phyloP scores from a whole-genome alignment of 208 protist species.

The Crithidia fasciculata region DNA sequence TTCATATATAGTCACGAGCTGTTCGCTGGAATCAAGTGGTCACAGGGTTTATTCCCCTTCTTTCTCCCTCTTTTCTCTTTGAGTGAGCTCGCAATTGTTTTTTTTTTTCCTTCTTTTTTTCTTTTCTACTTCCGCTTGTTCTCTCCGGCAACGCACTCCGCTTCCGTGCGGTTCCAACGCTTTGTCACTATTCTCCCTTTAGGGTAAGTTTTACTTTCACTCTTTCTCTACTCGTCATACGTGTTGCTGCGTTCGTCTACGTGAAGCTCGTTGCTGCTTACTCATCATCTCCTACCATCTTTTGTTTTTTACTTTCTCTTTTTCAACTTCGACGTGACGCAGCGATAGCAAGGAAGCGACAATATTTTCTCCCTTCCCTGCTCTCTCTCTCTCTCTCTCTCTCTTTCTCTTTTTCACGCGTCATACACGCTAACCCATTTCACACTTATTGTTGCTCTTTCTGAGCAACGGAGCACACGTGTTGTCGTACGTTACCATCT shows the following conservation, averaged over 20 bases:
- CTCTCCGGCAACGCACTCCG: too few relatives aligned
- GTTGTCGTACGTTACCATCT: too few relatives aligned
- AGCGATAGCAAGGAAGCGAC: too few relatives aligned
- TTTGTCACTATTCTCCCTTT: background rate
- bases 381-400: background rate
- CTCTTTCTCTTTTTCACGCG: too few relatives aligned
- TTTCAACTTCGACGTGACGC: background rate
- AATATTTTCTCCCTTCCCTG: too few relatives aligned
- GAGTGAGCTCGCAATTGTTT: background rate
- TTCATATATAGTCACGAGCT: background rate
- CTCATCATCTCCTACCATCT: background rate
- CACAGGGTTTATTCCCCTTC: constrained; percentile 4
- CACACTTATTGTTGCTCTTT: too few relatives aligned
- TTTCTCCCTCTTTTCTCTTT: constrained; percentile 19
- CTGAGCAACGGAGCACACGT: too few relatives aligned
- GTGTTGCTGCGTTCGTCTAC: background rate
- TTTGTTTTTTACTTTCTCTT: constrained; percentile 19
- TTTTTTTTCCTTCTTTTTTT: constrained; percentile 13
- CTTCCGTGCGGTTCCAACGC: too few relatives aligned
- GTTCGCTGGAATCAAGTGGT: background rate
- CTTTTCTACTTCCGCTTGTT: constrained; percentile 9
- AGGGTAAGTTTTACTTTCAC: background rate
- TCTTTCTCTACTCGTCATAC: background rate
- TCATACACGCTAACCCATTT: too few relatives aligned
- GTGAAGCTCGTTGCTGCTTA: too few relatives aligned